Conservation (phyloP, 441 rosid genomes). For the Euphorbia celastroides region DNA sequence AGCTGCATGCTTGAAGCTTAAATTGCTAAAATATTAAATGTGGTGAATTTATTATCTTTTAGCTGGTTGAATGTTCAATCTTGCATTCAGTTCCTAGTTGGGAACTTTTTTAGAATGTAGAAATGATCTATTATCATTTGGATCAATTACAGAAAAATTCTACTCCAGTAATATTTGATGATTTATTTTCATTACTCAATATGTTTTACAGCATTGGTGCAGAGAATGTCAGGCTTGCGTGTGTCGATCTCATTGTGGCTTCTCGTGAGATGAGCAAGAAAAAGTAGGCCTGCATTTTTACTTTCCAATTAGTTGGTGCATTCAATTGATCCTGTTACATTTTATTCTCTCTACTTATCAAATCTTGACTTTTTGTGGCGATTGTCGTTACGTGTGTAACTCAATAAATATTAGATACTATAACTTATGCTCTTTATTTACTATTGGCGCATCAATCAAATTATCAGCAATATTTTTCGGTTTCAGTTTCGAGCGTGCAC, state of each 20-base stretch:
- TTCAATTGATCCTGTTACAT: neutral
- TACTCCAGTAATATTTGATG: neutral
- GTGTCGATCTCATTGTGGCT: neutral
- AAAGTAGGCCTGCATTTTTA: slow-evolving; percentile 24
- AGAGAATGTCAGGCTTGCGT: neutral
- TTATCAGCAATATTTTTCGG: no score
- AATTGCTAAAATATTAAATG: neutral
- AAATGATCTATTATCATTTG: no score
- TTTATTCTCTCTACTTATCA: neutral
- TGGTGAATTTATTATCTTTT: neutral
- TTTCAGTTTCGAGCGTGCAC: slow-evolving; percentile 29
- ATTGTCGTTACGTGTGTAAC: neutral
- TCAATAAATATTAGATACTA: neutral
- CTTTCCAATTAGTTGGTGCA: neutral
- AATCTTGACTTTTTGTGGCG: neutral
- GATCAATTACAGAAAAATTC: neutral
- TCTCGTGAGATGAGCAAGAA: neutral
- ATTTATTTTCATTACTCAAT: neutral
- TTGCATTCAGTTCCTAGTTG: neutral
- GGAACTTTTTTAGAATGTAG: neutral
- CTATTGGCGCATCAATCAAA: neutral
- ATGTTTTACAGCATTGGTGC: neutral
- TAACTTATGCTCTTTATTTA: neutral
- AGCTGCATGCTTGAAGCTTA: neutral
- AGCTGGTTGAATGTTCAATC: neutral